Evolutionary conservation across 202 grass and related monocot genomes (phyloP), one percentile per base, ranked within the genome.

Genomic region (Elaeis oleifera): DNA sequence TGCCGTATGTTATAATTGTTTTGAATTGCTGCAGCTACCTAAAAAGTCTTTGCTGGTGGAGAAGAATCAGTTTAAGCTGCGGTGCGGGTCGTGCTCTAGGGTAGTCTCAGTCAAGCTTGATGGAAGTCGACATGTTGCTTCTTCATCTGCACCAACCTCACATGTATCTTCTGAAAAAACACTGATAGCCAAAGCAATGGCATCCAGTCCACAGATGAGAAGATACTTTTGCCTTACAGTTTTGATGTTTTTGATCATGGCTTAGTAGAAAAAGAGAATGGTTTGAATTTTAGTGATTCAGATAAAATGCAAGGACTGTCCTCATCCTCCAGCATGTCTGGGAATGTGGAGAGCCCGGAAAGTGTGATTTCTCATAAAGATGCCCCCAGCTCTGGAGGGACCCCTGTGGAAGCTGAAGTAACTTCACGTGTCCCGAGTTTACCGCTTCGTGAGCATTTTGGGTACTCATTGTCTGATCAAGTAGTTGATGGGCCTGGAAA

Each of bases 361-460:
- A 68, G 65, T 44, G 28, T 20, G 27, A 68, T 68, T 56, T 68
- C 52, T 32, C 70, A 63, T 6, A 72, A 65, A 27, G 60, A 49
- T 59, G 53, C 50, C 26, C 60, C 51, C 6, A 6, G 19, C 52
- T 69, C 73, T 59, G 14, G 49, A 18, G 16, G 17, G 15, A 13
- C 68, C 21, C 66, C 71, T 36, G 62, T 60, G 51, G 78, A 72
- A 80, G 28, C 65, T 61, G 16, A 67, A 56, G 29, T 69, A 19
- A 55, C 59, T 78, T 92, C 78, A 25, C 68, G 71, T 53, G 60
- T 75, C 65, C 77, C 82, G 15, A 89, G 78, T 72, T 86, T 92
- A 58, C 79, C 82, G 49, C 71, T 73, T 14, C 71, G 15, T 54
- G 80, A 86, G 58, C 75, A 86, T 54, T 74, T 61, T 72, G 81